A percentile compares a stretch with the other conserved stretches of the same genome.
Evolutionary conservation across 2,329 filamentous ascomycete species (phyloP).

Genomic region (Claviceps sp.): DNA sequence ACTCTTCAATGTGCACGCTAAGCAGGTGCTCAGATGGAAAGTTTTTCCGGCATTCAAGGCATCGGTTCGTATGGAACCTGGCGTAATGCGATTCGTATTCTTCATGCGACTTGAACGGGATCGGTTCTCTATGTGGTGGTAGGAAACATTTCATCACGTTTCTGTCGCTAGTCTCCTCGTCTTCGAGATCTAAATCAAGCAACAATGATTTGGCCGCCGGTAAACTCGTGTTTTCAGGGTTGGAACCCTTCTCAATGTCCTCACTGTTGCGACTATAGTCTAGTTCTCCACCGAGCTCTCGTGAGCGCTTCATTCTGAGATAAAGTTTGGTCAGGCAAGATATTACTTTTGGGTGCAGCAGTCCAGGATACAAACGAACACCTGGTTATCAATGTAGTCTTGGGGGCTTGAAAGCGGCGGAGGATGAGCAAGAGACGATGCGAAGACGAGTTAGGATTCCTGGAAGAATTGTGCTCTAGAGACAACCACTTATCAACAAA

Average conservation of each 20-base stretch:
- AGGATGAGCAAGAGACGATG: not conserved
- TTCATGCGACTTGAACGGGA: conserved; percentile 60
- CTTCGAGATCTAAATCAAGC: conserved; percentile 34
- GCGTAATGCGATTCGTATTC: conserved; percentile 83
- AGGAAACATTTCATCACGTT: conserved; percentile 64
- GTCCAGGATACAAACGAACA: not conserved
- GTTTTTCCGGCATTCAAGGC: conserved; percentile 71
- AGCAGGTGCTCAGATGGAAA: conserved; percentile 77
- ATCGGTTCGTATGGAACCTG: conserved; percentile 71
- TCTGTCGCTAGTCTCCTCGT: conserved; percentile 21
- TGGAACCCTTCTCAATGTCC: conserved; percentile 7
- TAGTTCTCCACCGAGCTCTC: conserved; percentile 39
- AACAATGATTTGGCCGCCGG: conserved; percentile 42
- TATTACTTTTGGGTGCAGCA: conserved; percentile 6
- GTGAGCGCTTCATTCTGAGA: conserved; percentile 47
- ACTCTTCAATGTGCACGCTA: conserved; percentile 75
- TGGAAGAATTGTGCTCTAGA: not conserved
- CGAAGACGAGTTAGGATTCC: too few species aligned
- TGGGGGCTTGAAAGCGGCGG: not conserved
- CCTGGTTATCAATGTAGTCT: not conserved
- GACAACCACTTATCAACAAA: not conserved
- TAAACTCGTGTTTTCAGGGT: conserved; percentile 7
- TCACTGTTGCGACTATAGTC: conserved; percentile 14
- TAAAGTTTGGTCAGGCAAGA: conserved; percentile 2
- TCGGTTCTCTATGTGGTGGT: conserved; percentile 59